Percentiles rank a stretch among this genome's conserved stretches.
Conservation (phyloP, 306 rosid genomes). For the Hippophae rhamnoides region DNA sequence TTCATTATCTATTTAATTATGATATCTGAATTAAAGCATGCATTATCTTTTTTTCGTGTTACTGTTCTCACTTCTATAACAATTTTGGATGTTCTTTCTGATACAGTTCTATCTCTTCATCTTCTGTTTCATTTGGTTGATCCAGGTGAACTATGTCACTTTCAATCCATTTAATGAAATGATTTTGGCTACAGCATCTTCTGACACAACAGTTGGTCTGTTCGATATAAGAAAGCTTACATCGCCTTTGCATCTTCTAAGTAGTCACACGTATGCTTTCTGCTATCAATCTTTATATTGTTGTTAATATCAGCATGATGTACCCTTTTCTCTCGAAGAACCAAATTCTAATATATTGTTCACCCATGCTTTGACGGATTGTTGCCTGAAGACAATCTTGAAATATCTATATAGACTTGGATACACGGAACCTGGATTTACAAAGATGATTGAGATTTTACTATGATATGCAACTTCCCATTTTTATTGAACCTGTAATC, state of each 20-base stretch:
- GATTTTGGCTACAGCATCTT: constrained; percentile 92
- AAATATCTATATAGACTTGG: too few species aligned
- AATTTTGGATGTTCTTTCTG: neutral
- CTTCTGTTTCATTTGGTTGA: constrained; percentile 8
- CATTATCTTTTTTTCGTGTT: neutral
- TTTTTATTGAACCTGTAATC: too few species aligned
- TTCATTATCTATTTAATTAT: too few species aligned
- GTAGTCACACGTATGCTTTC: constrained; percentile 66
- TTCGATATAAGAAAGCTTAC: constrained; percentile 71
- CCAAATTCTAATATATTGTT: neutral
- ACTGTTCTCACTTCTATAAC: neutral
- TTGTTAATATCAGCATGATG: neutral
- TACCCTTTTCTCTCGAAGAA: neutral
- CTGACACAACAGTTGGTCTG: constrained; percentile 70
- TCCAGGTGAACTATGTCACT: constrained; percentile 80
- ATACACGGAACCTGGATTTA: too few species aligned
- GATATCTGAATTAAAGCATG: too few species aligned
- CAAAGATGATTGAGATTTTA: too few species aligned
- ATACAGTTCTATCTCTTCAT: neutral
- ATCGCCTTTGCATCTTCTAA: constrained; percentile 54
- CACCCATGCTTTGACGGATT: neutral
- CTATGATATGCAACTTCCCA: too few species aligned
- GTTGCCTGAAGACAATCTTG: too few species aligned
- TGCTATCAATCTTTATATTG: neutral
- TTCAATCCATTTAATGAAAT: constrained; percentile 76